phyloP scores from a whole-genome alignment of 352 stramenopile species.

The Phytophthora multivora region DNA sequence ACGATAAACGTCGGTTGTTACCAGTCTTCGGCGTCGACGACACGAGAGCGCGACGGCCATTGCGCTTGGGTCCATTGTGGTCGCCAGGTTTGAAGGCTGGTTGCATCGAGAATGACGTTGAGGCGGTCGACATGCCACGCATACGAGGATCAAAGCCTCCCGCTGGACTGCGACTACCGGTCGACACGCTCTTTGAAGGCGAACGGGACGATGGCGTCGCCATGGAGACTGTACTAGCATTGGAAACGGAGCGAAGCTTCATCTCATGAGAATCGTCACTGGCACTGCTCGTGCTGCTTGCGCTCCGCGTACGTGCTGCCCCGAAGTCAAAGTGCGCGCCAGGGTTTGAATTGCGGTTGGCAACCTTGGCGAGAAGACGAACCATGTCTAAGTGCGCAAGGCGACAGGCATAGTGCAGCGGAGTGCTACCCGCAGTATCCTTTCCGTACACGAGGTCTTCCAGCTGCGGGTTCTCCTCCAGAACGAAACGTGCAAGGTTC shows the following conservation, averaged over 20 bases:
- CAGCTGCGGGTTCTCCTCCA: conserved; percentile 81
- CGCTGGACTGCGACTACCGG: conserved; percentile 34
- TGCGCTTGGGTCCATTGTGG: conserved; percentile 49
- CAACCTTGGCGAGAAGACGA: conserved; percentile 82
- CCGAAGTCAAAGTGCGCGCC: conserved; percentile 53
- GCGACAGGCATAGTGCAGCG: conserved; percentile 82
- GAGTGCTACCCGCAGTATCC: conserved; percentile 78
- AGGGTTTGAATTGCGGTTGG: conserved; percentile 79
- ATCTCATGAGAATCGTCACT: conserved; percentile 41
- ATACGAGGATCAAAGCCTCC: conserved; percentile 33
- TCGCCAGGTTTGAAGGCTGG: conserved; percentile 58
- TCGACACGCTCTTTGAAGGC: conserved; percentile 55
- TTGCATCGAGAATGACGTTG: conserved; percentile 63
- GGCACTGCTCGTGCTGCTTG: conserved; percentile 67
- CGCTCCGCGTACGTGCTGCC: conserved; percentile 56
- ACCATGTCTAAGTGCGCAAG: conserved; percentile 87
- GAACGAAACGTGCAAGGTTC: conserved; percentile 82
- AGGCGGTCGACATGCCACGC: conserved; percentile 45
- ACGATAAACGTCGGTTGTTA: conserved; percentile 52
- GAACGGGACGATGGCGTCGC: conserved; percentile 48
- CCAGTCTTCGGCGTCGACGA: conserved; percentile 53
- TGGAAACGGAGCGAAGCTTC: conserved; percentile 72
- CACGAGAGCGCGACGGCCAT: conserved; percentile 67
- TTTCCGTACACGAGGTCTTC: conserved; percentile 88
- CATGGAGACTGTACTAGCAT: conserved; percentile 44